A percentile compares a stretch with the other conserved stretches of the same genome.
Evolutionary conservation across 129 eudicot genomes (phyloP).

Genomic region (Deinandra increscens): DNA sequence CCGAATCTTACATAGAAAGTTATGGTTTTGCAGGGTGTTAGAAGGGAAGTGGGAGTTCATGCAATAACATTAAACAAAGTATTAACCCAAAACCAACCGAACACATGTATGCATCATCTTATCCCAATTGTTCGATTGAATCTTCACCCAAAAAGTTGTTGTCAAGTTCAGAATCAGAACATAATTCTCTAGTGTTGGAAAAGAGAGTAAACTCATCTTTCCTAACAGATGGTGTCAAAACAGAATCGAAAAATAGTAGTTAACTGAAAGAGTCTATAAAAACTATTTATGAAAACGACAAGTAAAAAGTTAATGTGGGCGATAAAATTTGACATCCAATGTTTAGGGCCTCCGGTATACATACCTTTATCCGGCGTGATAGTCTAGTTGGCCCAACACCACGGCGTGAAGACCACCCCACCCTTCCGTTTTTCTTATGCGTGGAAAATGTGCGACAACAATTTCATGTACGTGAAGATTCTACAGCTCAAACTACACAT

Average conservation of each 20-base stretch:
- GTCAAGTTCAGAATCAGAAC: conserved; percentile 30
- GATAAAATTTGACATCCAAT: too few relatives aligned
- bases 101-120: conserved; percentile 29
- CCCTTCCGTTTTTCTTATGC: too few relatives aligned
- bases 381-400: too few relatives aligned
- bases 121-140: conserved; percentile 24
- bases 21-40: conserved; percentile 65
- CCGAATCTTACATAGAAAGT: background rate
- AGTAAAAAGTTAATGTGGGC: too few relatives aligned
- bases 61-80: conserved; percentile 66
- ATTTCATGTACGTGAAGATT: too few relatives aligned
- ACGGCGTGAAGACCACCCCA: too few relatives aligned
- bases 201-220: conserved; percentile 21
- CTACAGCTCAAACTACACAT: too few relatives aligned
- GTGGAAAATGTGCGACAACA: too few relatives aligned
- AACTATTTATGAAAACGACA: too few relatives aligned
- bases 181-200: conserved; percentile 29
- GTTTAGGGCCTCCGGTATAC: too few relatives aligned
- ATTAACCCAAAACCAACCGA: conserved; percentile 20
- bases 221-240: conserved; percentile 15
- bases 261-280: conserved; percentile 76
- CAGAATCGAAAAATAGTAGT: conserved; percentile 21
- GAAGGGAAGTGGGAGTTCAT: conserved; percentile 96
- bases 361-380: too few relatives aligned
- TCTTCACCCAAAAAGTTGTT: conserved; percentile 36